Evolutionary conservation across 345 rosid genomes (phyloP).

Genomic region (Cardamine resedifolia): DNA sequence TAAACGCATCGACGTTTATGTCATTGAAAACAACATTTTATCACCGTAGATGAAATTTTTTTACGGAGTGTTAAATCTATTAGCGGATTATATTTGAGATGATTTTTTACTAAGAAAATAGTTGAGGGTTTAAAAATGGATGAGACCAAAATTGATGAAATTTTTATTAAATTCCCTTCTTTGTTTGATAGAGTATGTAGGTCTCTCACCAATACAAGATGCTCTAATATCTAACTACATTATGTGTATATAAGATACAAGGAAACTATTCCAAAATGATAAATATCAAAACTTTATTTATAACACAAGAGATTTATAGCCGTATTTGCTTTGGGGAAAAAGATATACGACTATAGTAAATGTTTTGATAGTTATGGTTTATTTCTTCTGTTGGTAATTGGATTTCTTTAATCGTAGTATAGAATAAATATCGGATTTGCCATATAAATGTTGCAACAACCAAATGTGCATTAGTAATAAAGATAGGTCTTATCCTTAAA

Average conservation of each 20-base stretch:
- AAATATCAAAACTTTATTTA: background rate
- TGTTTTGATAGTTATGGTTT: background rate
- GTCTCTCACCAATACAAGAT: too few species aligned
- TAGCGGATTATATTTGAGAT: too few species aligned
- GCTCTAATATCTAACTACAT: background rate
- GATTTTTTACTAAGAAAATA: too few species aligned
- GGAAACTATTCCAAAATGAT: background rate
- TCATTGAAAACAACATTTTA: too few species aligned
- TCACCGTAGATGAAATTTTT: too few species aligned
- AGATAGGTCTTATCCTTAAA: background rate
- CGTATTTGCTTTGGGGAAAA: background rate
- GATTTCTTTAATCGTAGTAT: slow-evolving; percentile 14
- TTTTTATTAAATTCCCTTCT: too few species aligned
- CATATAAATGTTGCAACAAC: background rate
- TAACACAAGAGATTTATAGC: background rate
- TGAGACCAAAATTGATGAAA: too few species aligned
- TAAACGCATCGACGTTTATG: too few species aligned
- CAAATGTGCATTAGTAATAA: background rate
- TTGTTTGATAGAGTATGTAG: too few species aligned
- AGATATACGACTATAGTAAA: background rate
- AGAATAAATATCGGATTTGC: background rate
- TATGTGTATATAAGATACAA: background rate
- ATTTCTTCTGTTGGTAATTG: slow-evolving; percentile 1
- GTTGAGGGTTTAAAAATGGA: too few species aligned
- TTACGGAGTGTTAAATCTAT: too few species aligned